Evolutionary conservation across 2,329 filamentous ascomycete species (phyloP).

Genomic region (Rhynchosporium graminicola): DNA sequence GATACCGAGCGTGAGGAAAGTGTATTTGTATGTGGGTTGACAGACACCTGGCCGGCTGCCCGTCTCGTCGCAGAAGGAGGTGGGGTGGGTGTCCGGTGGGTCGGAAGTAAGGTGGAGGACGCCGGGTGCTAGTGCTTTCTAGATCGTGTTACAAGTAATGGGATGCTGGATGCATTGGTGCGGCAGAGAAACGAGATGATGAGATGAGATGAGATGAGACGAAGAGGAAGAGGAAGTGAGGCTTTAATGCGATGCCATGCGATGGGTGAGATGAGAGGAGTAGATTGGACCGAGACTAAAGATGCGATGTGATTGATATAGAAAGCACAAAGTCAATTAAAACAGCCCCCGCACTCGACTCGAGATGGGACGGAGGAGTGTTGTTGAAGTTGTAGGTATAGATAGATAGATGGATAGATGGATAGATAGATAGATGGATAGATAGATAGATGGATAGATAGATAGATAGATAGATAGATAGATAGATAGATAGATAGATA

Average conservation of each 20-base stretch:
- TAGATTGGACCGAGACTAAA: background rate
- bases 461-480: too few relatives aligned
- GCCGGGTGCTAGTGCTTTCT: conserved; percentile 11
- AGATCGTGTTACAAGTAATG: background rate
- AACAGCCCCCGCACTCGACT: background rate
- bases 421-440: too few relatives aligned
- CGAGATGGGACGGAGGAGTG: background rate
- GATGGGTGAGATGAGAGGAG: background rate
- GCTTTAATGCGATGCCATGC: background rate
- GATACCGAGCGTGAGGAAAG: background rate
- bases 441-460: too few relatives aligned
- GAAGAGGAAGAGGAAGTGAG: background rate
- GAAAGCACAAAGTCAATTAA: background rate
- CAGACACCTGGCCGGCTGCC: background rate
- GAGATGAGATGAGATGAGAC: conserved; percentile 9
- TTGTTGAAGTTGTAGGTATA: background rate
- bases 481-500: too few relatives aligned
- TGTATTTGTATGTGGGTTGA: background rate
- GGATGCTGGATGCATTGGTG: conserved; percentile 18
- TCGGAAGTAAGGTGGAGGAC: background rate
- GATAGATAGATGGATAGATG: too few relatives aligned
- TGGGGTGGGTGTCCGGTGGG: background rate
- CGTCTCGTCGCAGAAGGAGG: background rate
- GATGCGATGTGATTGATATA: background rate
- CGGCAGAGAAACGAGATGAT: background rate